Conservation (phyloP, 805 yeast genomes). For the Candida ortonii region DNA sequence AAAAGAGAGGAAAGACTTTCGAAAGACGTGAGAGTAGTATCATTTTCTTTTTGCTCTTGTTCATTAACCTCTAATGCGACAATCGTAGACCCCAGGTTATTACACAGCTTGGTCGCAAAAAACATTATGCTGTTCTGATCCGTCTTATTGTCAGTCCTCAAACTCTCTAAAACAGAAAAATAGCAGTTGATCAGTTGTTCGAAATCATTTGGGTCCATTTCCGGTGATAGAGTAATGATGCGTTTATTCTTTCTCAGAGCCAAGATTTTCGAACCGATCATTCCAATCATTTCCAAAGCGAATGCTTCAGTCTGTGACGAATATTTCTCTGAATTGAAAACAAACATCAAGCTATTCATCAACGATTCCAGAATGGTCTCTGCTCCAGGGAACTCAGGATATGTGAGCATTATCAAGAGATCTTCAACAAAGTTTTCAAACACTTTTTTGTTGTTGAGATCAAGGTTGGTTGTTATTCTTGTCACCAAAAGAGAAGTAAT, state of each 20-base stretch:
- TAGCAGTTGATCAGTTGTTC: slow-evolving; percentile 6
- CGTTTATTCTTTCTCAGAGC: slow-evolving; percentile 26
- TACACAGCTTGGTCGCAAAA: slow-evolving; percentile 13
- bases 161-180: slow-evolving; percentile 4
- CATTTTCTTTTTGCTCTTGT: too few relatives aligned
- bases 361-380: slow-evolving; percentile 48
- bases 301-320: slow-evolving; percentile 45
- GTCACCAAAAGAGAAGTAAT: slow-evolving; percentile 32
- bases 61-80: too few relatives aligned
- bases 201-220: slow-evolving; percentile 11
- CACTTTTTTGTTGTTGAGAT: slow-evolving; percentile 32
- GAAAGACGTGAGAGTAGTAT: too few relatives aligned
- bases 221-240: slow-evolving; percentile 4
- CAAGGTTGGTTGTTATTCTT: slow-evolving; percentile 33
- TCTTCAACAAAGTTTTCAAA: slow-evolving; percentile 60
- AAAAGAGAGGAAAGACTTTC: too few relatives aligned
- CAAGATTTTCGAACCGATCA: slow-evolving; percentile 51
- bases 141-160: slow-evolving; percentile 5
- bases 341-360: slow-evolving; percentile 40
- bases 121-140: slow-evolving; percentile 6
- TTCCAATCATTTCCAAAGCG: slow-evolving; percentile 60
- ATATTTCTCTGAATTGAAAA: slow-evolving; percentile 39
- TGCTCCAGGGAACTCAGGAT: slow-evolving; percentile 64
- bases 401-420: slow-evolving; percentile 43
- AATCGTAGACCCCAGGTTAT: too few relatives aligned